Conservation (phyloP, 108 stramenopile species). For the Phaeodactylum tricornutum region DNA sequence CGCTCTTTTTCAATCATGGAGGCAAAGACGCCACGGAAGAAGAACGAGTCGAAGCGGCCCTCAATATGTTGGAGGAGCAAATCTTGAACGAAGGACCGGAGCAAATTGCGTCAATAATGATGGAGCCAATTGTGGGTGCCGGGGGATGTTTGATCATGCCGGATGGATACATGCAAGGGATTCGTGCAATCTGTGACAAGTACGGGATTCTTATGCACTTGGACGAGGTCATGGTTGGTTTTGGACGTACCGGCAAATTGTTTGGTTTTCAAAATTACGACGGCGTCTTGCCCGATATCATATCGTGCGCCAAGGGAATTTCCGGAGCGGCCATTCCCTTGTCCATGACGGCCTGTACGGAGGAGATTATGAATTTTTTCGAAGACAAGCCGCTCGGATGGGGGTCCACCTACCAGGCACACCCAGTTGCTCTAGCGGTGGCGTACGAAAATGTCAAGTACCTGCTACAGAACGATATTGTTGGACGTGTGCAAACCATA, state of each 20-base stretch:
- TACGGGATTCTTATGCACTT: slow-evolving; percentile 85
- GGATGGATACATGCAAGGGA: slow-evolving; percentile 60
- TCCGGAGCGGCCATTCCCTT: slow-evolving; percentile 34
- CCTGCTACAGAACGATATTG: slow-evolving; percentile 30
- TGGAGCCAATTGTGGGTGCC: slow-evolving; percentile 90
- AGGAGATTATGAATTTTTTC: slow-evolving; percentile 49
- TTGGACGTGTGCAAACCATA: slow-evolving; percentile 31
- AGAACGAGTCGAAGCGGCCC: slow-evolving; percentile 30
- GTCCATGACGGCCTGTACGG: slow-evolving; percentile 38
- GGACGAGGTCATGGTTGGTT: slow-evolving; percentile 96
- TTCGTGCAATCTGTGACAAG: slow-evolving; percentile 78
- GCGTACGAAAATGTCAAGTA: slow-evolving; percentile 52
- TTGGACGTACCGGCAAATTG: slow-evolving; percentile 88
- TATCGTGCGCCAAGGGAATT: slow-evolving; percentile 87
- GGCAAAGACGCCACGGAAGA: slow-evolving; percentile 29
- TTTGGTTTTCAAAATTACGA: slow-evolving; percentile 92
- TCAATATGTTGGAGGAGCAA: slow-evolving; percentile 53
- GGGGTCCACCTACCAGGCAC: slow-evolving; percentile 51
- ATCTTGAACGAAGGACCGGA: slow-evolving; percentile 59
- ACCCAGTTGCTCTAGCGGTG: slow-evolving; percentile 57
- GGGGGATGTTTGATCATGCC: slow-evolving; percentile 80
- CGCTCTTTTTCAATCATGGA: slow-evolving; percentile 40
- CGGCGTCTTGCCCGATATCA: slow-evolving; percentile 83
- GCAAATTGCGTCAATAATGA: slow-evolving; percentile 82
- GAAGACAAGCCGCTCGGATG: slow-evolving; percentile 53